Evolutionary conservation across 2,329 filamentous ascomycete species (phyloP).

Genomic region (Beauveria pseudobassiana): DNA sequence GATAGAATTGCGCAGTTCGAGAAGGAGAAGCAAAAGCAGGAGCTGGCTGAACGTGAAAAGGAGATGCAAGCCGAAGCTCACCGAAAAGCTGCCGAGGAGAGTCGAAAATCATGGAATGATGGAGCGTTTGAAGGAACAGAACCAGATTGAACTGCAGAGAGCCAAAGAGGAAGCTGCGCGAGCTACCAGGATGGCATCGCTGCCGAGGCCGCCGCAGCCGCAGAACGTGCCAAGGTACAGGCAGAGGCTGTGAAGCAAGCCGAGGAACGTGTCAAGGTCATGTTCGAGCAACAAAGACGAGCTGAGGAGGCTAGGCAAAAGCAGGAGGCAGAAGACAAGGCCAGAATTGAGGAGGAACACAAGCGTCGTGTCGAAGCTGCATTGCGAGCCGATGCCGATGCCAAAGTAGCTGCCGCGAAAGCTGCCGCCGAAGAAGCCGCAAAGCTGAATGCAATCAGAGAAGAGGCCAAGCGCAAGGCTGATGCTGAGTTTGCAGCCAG

Average conservation of each 20-base stretch:
- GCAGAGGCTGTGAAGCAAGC: slow-evolving; percentile 28
- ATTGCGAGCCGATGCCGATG: slow-evolving; percentile 33
- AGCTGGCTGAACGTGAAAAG: slow-evolving; percentile 30
- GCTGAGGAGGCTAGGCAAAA: slow-evolving; percentile 36
- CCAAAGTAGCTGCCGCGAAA: slow-evolving; percentile 34
- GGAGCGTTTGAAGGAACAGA: slow-evolving; percentile 36
- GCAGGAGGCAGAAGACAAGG: slow-evolving; percentile 31
- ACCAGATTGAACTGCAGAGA: slow-evolving; percentile 39
- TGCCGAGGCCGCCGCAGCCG: slow-evolving; percentile 36
- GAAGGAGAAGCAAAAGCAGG: slow-evolving; percentile 29
- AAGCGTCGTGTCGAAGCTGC: slow-evolving; percentile 33
- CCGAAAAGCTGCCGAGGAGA: slow-evolving; percentile 37
- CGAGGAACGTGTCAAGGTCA: slow-evolving; percentile 29
- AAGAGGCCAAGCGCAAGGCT: slow-evolving; percentile 30
- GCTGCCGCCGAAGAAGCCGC: slow-evolving; percentile 36
- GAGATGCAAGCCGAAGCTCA: slow-evolving; percentile 26
- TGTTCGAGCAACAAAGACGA: slow-evolving; percentile 33
- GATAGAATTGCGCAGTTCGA: slow-evolving; percentile 26
- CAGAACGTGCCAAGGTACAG: slow-evolving; percentile 33
- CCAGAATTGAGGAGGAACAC: slow-evolving; percentile 41
- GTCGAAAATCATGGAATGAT: slow-evolving; percentile 33
- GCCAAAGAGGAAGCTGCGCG: slow-evolving; percentile 39
- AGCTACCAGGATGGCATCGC: slow-evolving; percentile 38
- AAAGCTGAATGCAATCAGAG: slow-evolving; percentile 29
- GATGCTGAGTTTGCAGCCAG: slow-evolving; percentile 29